Conservation (phyloP, 192 early-diverging fungal genomes). For the Jimgerdemannia flammicorona region DNA sequence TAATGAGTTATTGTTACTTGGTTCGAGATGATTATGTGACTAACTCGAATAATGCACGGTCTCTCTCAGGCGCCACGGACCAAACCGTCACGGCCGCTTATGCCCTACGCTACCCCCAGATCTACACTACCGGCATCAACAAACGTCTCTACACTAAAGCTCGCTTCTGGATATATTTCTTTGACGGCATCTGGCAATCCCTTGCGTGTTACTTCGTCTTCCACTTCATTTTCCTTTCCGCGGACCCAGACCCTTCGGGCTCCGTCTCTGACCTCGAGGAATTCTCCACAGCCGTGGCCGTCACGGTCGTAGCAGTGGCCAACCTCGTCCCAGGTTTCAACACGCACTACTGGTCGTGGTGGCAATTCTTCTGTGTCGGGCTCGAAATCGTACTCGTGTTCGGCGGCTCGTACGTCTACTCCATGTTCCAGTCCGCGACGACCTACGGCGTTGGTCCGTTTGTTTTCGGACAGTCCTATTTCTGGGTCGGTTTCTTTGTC, state of each 20-base stretch:
- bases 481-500: constrained; percentile 74
- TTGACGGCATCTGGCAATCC: constrained; percentile 93
- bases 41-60: neutral
- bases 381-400: constrained; percentile 67
- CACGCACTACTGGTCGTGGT: constrained; percentile 83
- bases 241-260: constrained; percentile 50
- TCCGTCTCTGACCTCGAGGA: constrained; percentile 52
- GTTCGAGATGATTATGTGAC: too few species aligned
- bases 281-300: constrained; percentile 78
- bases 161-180: constrained; percentile 83
- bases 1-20: too few species aligned
- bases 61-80: constrained; percentile 54
- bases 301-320: constrained; percentile 74
- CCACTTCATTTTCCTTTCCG: constrained; percentile 49
- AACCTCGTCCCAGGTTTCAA: constrained; percentile 77
- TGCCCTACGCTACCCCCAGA: constrained; percentile 51
- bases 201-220: constrained; percentile 81
- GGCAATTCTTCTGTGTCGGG: constrained; percentile 60
- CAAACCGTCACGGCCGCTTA: constrained; percentile 64
- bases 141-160: constrained; percentile 78
- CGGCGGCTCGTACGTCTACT: neutral
- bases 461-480: constrained; percentile 60
- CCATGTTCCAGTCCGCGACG: constrained; percentile 40
- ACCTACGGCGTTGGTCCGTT: constrained; percentile 67
- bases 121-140: constrained; percentile 84